phyloP scores from a whole-genome alignment of 1,139 yeast genomes.

The Candida glucosophila region DNA sequence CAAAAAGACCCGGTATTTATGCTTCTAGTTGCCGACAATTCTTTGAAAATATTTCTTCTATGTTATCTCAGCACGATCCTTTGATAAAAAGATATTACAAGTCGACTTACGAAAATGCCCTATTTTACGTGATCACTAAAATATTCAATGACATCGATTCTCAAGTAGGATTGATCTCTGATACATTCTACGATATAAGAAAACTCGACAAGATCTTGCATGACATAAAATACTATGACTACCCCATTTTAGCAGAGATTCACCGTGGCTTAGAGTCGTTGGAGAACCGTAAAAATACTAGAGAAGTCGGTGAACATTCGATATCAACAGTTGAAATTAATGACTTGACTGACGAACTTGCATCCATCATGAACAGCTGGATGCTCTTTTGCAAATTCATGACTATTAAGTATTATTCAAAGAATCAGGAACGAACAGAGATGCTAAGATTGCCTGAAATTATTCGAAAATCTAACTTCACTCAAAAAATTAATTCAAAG shows the following conservation, averaged over 20 bases:
- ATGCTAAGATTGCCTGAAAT: slow-evolving; percentile 40
- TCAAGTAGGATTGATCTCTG: slow-evolving; percentile 81
- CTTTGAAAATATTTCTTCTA: slow-evolving; percentile 77
- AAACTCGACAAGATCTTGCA: slow-evolving; percentile 47
- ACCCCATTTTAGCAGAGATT: slow-evolving; percentile 31
- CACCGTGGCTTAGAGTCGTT: slow-evolving; percentile 4
- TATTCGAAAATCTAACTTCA: slow-evolving; percentile 52
- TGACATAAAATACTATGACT: slow-evolving; percentile 52
- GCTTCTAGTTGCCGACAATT: slow-evolving; percentile 66
- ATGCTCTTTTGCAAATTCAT: slow-evolving; percentile 71
- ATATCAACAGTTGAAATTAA: slow-evolving; percentile 40
- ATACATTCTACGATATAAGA: slow-evolving; percentile 74
- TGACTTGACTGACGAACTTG: slow-evolving; percentile 55
- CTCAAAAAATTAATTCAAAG: slow-evolving; percentile 45
- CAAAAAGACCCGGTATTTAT: slow-evolving; percentile 40
- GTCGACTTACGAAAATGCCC: slow-evolving; percentile 38
- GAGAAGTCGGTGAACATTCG: slow-evolving; percentile 17
- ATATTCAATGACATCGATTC: slow-evolving; percentile 86
- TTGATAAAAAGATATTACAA: slow-evolving; percentile 71
- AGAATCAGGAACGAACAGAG: slow-evolving; percentile 6
- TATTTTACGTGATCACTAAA: slow-evolving; percentile 57
- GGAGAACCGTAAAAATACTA: slow-evolving; percentile 7
- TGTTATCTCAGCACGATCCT: slow-evolving; percentile 79
- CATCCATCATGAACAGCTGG: slow-evolving; percentile 82
- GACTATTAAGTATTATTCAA: slow-evolving; percentile 46